These are phyloP conservation scores for Diaporthe ampelina DNA, from an alignment of 2,329 filamentous ascomycete genomes.

Conservation along the genomic window DNA sequence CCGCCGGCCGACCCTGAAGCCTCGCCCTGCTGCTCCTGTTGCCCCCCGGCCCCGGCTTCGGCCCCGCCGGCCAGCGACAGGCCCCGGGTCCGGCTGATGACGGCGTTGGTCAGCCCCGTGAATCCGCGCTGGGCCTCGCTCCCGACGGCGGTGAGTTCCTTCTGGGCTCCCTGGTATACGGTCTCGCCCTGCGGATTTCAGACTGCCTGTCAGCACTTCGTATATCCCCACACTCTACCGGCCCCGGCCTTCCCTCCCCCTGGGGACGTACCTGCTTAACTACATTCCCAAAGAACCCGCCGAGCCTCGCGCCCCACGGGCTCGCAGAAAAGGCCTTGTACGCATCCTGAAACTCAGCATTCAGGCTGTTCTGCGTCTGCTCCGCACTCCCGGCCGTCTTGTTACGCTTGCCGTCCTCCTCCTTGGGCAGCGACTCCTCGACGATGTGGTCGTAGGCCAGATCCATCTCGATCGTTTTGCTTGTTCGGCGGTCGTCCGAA, in stretches of 20 bases:
- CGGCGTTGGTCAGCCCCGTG: constrained; percentile 74
- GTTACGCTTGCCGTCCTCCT: constrained; percentile 61
- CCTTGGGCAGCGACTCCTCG: constrained; percentile 80
- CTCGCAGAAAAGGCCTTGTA: constrained; percentile 94
- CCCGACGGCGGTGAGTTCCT: constrained; percentile 84
- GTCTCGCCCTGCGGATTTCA: constrained; percentile 73
- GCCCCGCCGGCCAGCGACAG: constrained; percentile 72
- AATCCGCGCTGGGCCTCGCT: constrained; percentile 88
- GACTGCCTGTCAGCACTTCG: neutral
- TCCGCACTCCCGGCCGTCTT: constrained; percentile 54
- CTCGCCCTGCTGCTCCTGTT: constrained; percentile 46
- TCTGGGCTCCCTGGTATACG: constrained; percentile 86
- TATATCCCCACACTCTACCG: neutral
- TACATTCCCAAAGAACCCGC: constrained; percentile 91
- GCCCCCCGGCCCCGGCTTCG: constrained; percentile 46
- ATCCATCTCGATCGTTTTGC: constrained; percentile 76
- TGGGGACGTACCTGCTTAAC: constrained; percentile 82
- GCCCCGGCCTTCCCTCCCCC: neutral
- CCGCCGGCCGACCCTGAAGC: constrained; percentile 58
- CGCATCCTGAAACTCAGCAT: constrained; percentile 92
- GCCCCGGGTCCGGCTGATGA: constrained; percentile 80
- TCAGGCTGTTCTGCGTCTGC: constrained; percentile 72
- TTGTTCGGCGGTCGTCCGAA: neutral
- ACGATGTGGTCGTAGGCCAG: constrained; percentile 97
- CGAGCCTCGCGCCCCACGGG: constrained; percentile 90